Percentiles rank a stretch among this genome's conserved stretches.
These are phyloP conservation scores for Beta vulgaris DNA, from an alignment of 148 eudicot species.

Conservation along the genomic window DNA sequence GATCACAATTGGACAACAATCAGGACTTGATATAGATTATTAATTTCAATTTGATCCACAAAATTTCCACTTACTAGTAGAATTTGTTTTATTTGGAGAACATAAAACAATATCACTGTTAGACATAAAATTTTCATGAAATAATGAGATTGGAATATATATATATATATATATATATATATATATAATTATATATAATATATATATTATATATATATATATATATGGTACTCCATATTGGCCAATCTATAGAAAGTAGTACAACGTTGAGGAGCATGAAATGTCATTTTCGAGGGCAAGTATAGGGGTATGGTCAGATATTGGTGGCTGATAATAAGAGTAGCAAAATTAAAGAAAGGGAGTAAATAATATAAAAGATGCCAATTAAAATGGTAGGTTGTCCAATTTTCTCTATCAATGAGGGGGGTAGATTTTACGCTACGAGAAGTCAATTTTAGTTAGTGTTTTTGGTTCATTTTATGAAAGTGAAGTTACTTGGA, in stretches of 20 bases:
- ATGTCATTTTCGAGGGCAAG: slow-evolving; percentile 24
- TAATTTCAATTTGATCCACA: too few species aligned
- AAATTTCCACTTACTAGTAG: too few species aligned
- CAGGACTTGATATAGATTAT: too few species aligned
- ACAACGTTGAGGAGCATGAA: slow-evolving; percentile 12
- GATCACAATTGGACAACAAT: too few species aligned
- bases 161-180: too few species aligned
- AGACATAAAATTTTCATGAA: too few species aligned
- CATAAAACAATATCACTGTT: too few species aligned
- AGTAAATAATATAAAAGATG: not conserved
- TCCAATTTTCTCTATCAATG: slow-evolving; percentile 9
- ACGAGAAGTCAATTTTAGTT: slow-evolving; percentile 26
- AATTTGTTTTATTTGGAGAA: too few species aligned
- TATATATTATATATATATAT: too few species aligned
- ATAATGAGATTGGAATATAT: not conserved
- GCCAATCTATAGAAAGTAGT: not conserved
- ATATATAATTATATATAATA: too few species aligned
- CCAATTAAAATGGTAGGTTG: not conserved
- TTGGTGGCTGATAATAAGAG: slow-evolving; percentile 9
- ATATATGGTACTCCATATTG: not conserved
- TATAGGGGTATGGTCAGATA: slow-evolving; percentile 19
- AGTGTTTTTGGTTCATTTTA: not conserved
- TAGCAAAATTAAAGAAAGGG: not conserved
- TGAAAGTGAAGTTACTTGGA: slow-evolving; percentile 21
- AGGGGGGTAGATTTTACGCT: slow-evolving; percentile 21